These are phyloP conservation scores for Hymenoscyphus scutula DNA, from an alignment of 2,329 filamentous ascomycete genomes.

Conservation along the genomic window DNA sequence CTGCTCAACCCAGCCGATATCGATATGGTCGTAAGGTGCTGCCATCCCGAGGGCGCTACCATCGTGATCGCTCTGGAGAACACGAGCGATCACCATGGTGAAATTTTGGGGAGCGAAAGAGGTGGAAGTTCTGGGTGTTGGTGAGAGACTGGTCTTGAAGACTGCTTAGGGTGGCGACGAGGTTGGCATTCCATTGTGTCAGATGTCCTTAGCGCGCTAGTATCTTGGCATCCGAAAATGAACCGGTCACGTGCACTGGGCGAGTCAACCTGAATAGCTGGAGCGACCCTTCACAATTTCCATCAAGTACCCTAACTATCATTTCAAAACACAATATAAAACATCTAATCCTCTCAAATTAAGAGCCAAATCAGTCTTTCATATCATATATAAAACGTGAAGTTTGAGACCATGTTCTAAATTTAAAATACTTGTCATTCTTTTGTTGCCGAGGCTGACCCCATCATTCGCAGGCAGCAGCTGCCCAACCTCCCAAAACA, in stretches of 20 bases:
- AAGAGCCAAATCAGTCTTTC: too few relatives aligned
- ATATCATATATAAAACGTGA: too few relatives aligned
- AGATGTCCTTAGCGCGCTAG: too few relatives aligned
- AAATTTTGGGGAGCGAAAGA: background rate
- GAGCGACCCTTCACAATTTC: too few relatives aligned
- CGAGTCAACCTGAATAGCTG: too few relatives aligned
- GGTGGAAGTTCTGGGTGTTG: background rate
- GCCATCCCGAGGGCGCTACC: slow-evolving; percentile 2
- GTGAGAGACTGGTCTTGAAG: background rate
- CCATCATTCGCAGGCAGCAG: slow-evolving; percentile 6
- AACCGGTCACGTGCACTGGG: background rate
- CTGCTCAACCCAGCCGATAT: slow-evolving; percentile 17
- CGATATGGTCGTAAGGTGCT: slow-evolving; percentile 17
- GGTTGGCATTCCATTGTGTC: slow-evolving; percentile 3
- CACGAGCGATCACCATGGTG: slow-evolving; percentile 13
- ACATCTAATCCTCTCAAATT: too few relatives aligned
- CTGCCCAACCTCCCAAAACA: background rate
- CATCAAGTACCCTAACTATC: background rate
- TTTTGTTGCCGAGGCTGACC: background rate
- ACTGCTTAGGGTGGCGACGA: background rate
- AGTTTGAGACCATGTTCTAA: too few relatives aligned
- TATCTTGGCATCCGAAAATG: background rate
- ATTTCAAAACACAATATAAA: background rate
- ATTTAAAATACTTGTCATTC: too few relatives aligned
- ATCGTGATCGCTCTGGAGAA: background rate